These are phyloP conservation scores for Xylariaceae sp. DNA, from an alignment of 2,329 filamentous ascomycete genomes.

Conservation along the genomic window DNA sequence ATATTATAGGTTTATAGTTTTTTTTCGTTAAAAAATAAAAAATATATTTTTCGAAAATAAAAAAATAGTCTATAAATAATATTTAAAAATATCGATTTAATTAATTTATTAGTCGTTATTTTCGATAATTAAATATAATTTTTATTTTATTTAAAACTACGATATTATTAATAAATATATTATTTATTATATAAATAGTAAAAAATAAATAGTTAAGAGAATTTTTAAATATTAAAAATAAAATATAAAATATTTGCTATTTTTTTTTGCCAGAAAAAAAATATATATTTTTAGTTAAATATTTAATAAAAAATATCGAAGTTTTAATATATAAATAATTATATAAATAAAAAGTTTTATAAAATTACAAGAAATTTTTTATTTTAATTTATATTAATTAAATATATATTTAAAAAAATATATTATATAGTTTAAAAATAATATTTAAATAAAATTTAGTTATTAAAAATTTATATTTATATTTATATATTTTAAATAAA, in stretches of 20 bases:
- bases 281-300: not conserved
- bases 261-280: too few species aligned
- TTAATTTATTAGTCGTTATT: not conserved
- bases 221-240: not conserved
- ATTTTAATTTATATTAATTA: not conserved
- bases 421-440: not conserved
- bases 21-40: constrained; percentile 4
- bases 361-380: not conserved
- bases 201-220: not conserved
- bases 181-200: not conserved
- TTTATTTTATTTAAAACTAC: constrained; percentile 2
- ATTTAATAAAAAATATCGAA: too few species aligned
- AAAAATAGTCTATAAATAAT: not conserved
- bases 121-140: not conserved
- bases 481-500: not conserved
- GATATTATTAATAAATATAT: not conserved
- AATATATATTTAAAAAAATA: not conserved
- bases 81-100: not conserved
- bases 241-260: too few species aligned
- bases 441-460: not conserved
- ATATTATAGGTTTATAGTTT: not conserved
- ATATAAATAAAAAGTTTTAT: too few species aligned
- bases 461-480: not conserved
- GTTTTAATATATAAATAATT: too few species aligned
- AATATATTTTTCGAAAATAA: not conserved